Conservation (phyloP, 2,329 filamentous ascomycete species). For the Colletotrichum spinosum region DNA sequence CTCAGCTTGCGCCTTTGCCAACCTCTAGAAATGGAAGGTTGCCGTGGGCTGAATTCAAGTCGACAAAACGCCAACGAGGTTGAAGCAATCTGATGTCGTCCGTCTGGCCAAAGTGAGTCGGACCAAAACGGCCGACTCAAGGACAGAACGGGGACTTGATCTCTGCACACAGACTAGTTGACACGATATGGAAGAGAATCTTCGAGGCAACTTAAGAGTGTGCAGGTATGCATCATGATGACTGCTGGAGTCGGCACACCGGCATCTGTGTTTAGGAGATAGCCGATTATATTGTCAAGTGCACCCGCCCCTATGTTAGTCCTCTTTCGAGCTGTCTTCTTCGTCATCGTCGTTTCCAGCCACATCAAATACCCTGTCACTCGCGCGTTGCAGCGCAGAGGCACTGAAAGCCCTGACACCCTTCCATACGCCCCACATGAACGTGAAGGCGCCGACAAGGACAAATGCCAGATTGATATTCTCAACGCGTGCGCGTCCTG, state of each 20-base stretch:
- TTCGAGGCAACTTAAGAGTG: conserved; percentile 97
- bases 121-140: conserved; percentile 65
- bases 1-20: conserved; percentile 35
- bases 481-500: conserved; percentile 81
- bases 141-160: conserved; percentile 64
- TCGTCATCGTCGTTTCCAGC: conserved; percentile 68
- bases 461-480: conserved; percentile 85
- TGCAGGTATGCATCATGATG: conserved; percentile 65
- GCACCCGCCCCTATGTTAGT: conserved; percentile 29
- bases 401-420: conserved; percentile 80
- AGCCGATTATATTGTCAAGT: conserved; percentile 28
- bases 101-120: conserved; percentile 41
- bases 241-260: conserved; percentile 21
- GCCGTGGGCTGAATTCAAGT: conserved; percentile 21
- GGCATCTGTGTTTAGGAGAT: conserved; percentile 30
- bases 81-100: conserved; percentile 35
- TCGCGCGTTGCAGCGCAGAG: conserved; percentile 78
- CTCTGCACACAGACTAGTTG: conserved; percentile 98
- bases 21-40: conserved; percentile 21
- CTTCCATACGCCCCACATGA: conserved; percentile 88
- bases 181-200: conserved; percentile 81
- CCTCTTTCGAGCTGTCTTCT: conserved; percentile 58
- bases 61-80: conserved; percentile 23
- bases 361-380: conserved; percentile 87
- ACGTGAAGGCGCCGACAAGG: conserved; percentile 81